A percentile compares a stretch with the other conserved stretches of the same genome.
These are phyloP conservation scores for Diphasiastrum complanatum DNA, from an alignment of 83 land plant species.

Conservation along the genomic window DNA sequence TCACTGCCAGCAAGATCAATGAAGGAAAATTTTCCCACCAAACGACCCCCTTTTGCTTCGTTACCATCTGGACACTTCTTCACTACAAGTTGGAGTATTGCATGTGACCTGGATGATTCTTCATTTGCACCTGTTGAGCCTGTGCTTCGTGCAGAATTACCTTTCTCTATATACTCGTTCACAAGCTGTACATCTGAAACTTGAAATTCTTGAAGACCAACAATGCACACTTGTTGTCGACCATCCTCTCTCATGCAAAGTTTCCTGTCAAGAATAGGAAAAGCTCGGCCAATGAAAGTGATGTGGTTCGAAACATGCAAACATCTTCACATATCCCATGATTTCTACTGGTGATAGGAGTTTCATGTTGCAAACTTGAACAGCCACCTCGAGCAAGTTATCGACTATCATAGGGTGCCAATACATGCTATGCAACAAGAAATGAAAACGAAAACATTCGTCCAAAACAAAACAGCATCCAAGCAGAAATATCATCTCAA, in stretches of 20 bases:
- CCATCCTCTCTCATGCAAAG: conserved; percentile 97
- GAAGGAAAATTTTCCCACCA: conserved; percentile 89
- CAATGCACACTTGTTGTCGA: conserved; percentile 96
- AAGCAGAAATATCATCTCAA: too few species aligned
- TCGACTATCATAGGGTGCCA: too few species aligned
- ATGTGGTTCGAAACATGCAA: background rate
- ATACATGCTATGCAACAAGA: too few species aligned
- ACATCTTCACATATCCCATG: background rate
- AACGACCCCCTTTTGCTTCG: conserved; percentile 53
- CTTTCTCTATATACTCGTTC: conserved; percentile 90
- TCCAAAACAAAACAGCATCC: too few species aligned
- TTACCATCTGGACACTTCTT: conserved; percentile 68
- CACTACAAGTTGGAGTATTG: conserved; percentile 81
- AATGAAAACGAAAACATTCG: too few species aligned
- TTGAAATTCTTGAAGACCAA: conserved; percentile 90
- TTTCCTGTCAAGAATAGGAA: conserved; percentile 47
- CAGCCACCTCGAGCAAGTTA: too few species aligned
- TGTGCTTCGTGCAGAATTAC: conserved; percentile 88
- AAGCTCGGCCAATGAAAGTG: conserved; percentile 7
- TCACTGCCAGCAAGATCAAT: conserved; percentile 99
- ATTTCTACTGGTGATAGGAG: background rate
- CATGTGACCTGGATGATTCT: conserved; percentile 98
- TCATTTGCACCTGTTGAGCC: conserved; percentile 99
- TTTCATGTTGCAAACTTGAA: too few species aligned
- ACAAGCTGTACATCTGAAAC: conserved; percentile 93